These are phyloP conservation scores for Albizia julibrissin DNA, from an alignment of 306 rosid genomes.

Conservation along the genomic window DNA sequence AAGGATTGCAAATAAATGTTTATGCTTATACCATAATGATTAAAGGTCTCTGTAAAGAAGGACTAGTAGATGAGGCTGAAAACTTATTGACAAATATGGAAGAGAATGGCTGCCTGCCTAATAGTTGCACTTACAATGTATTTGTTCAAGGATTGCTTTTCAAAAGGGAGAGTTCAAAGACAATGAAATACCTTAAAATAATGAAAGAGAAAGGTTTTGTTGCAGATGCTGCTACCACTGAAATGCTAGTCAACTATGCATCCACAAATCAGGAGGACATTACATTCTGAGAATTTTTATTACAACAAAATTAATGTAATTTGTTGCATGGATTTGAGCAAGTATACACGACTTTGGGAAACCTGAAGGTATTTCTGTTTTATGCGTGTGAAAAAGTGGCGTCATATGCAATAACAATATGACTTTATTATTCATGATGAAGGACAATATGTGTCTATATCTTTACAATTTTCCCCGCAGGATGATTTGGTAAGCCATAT, in stretches of 20 bases:
- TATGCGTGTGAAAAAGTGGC: slow-evolving; percentile 7
- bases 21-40: slow-evolving; percentile 7
- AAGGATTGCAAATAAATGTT: neutral
- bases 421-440: slow-evolving; percentile 12
- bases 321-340: slow-evolving; percentile 73
- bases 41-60: neutral
- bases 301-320: slow-evolving; percentile 2
- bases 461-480: slow-evolving; percentile 35
- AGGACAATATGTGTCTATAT: slow-evolving; percentile 10
- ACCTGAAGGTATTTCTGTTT: slow-evolving; percentile 71
- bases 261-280: neutral
- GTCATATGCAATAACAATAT: slow-evolving; percentile 3
- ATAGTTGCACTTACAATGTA: neutral
- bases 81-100: neutral
- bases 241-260: neutral
- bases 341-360: slow-evolving; percentile 66
- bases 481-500: slow-evolving; percentile 60
- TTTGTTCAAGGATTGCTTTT: neutral
- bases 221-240: neutral
- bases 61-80: neutral
- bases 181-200: neutral
- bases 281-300: neutral
- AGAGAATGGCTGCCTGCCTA: neutral
- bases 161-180: neutral
- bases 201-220: neutral